Percentiles rank a stretch among this genome's conserved stretches.
Conservation (phyloP, 495 filamentous ascomycete genomes). For the Sabuloglossum arenarium region DNA sequence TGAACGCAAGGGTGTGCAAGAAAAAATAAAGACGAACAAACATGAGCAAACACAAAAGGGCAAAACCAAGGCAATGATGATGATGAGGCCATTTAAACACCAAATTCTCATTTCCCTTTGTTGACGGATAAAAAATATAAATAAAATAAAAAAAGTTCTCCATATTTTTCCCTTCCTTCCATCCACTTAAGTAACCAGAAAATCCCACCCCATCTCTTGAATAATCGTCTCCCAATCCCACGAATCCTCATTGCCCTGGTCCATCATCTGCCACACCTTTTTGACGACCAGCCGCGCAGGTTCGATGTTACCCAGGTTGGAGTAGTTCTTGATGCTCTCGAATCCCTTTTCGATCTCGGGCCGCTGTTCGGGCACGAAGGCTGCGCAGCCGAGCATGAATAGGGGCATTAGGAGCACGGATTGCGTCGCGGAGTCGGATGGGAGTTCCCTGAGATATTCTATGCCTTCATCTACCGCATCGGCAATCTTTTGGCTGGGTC, state of each 20-base stretch:
- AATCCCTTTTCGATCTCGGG: conserved; percentile 49
- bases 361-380: conserved; percentile 47
- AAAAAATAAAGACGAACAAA: too few species aligned
- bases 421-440: conserved; percentile 41
- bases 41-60: too few species aligned
- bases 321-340: conserved; percentile 50
- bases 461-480: conserved; percentile 65
- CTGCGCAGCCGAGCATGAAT: conserved; percentile 73
- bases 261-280: conserved; percentile 69
- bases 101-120: too few species aligned
- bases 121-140: too few species aligned
- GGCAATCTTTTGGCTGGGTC: conserved; percentile 42
- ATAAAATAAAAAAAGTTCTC: too few species aligned
- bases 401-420: conserved; percentile 74
- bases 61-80: too few species aligned
- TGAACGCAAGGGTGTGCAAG: too few species aligned
- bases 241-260: conserved; percentile 41
- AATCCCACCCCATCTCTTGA: conserved; percentile 55
- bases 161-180: conserved; percentile 7
- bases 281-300: conserved; percentile 55
- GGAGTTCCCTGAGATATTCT: conserved; percentile 36
- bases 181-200: conserved; percentile 62
- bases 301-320: conserved; percentile 61
- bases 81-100: too few species aligned
- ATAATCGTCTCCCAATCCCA: conserved; percentile 91